Percentiles rank a stretch among this genome's conserved stretches.
phyloP scores from a whole-genome alignment of 1,284 basidiomycete genomes.

The Rhodotorula sp. region DNA sequence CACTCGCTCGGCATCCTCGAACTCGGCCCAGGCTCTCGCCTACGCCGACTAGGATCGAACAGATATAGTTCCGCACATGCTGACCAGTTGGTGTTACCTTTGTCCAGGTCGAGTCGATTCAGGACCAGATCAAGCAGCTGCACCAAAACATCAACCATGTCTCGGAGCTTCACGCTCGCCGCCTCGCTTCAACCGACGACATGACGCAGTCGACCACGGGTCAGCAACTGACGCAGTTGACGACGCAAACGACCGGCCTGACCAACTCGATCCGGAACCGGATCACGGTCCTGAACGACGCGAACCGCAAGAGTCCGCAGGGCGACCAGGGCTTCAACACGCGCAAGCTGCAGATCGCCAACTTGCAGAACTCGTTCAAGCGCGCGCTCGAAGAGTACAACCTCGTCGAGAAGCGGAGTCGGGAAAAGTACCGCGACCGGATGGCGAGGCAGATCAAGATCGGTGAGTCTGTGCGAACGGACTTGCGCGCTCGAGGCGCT shows the following conservation, averaged over 20 bases:
- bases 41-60: too few species aligned
- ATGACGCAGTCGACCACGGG: conserved; percentile 37
- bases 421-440: conserved; percentile 88
- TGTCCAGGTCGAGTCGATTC: conserved; percentile 44
- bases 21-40: too few species aligned
- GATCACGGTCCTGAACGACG: conserved; percentile 43
- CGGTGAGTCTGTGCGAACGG: conserved; percentile 44
- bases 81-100: too few species aligned
- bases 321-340: conserved; percentile 43
- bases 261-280: conserved; percentile 44
- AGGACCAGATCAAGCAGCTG: conserved; percentile 41
- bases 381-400: conserved; percentile 61
- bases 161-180: conserved; percentile 41
- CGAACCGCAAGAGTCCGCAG: conserved; percentile 35
- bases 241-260: conserved; percentile 38
- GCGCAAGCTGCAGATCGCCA: conserved; percentile 42
- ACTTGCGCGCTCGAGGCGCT: neutral
- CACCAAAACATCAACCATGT: conserved; percentile 41
- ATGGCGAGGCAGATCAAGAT: conserved; percentile 97
- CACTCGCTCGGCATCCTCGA: too few species aligned
- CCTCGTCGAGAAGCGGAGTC: conserved; percentile 86
- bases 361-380: conserved; percentile 49
- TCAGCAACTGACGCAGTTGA: conserved; percentile 38
- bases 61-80: too few species aligned
- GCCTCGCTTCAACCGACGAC: conserved; percentile 43